These are phyloP conservation scores for Teratosphaeriaceae sp. DNA, from an alignment of 2,329 filamentous ascomycete genomes.

Conservation along the genomic window DNA sequence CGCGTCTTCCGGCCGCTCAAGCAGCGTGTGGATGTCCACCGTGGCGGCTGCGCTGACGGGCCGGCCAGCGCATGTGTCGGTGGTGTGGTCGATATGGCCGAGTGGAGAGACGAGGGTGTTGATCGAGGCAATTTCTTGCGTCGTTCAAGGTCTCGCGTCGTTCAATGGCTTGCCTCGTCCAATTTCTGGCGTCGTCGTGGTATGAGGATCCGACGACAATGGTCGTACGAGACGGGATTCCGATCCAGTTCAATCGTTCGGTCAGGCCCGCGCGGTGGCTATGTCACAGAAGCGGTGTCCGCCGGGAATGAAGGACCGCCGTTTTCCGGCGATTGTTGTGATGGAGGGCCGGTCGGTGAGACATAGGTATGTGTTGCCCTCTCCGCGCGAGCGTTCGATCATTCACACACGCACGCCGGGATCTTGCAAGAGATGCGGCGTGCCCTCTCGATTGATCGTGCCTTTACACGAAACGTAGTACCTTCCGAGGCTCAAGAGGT, in stretches of 20 bases:
- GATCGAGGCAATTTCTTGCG: no score
- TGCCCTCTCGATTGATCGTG: no score
- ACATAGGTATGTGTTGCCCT: no score
- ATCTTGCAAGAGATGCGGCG: conserved; percentile 12
- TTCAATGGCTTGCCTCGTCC: no score
- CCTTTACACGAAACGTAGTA: neutral
- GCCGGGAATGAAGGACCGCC: neutral
- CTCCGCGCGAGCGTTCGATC: no score
- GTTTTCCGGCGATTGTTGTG: neutral
- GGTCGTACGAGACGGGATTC: no score
- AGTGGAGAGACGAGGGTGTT: no score
- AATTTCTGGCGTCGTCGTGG: no score
- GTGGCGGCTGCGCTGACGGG: conserved; percentile 52
- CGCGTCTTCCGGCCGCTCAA: conserved; percentile 71
- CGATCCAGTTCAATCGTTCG: neutral
- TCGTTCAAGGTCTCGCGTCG: no score
- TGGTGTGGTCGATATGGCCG: neutral
- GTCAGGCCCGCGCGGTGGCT: neutral
- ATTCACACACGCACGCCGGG: no score
- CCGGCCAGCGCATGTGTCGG: conserved; percentile 34
- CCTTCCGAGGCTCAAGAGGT: conserved; percentile 11
- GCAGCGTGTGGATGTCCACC: conserved; percentile 91
- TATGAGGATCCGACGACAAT: no score
- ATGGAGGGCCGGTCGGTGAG: no score
- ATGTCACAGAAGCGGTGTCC: conserved; percentile 4